Base-by-base conservation (phyloP, 306 rosid species). In the Prunus salicina region DNA sequence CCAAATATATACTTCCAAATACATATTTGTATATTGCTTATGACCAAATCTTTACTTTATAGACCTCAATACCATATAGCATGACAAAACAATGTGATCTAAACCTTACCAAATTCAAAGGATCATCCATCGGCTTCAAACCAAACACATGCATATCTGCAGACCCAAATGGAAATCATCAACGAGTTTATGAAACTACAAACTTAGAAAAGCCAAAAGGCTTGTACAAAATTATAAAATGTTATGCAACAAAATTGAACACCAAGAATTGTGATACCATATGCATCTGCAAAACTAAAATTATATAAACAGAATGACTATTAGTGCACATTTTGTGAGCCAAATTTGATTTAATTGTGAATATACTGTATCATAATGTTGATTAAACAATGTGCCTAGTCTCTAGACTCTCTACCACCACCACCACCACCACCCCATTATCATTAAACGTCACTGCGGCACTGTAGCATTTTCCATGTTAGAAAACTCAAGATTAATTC, bases 61-160 rank as follows among this genome's bases (percentile, higher is more conserved):
- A 49, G 53, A 12, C 53, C 53, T 49, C 16, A 6, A 53, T 53
- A 53, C 58, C n/a, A 53, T 53, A 53, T 53, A 53, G 9, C 58
- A 53, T 7, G 20, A 53, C 58, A 53, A 53, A 53, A n/a, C 22
- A 53, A 16, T 30, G 67, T 63, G 18, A 32, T 3, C 19, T 47
- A 64, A 86, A 82, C 69, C 89, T 81, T 84, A 95, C 99, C 99
- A 95, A 84, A 38, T 87, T 82, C 89, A 95, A 87, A 73, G 90
- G 85, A 88, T 95, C 99, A 38, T 72, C 60, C 88, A 88, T 88
- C 11, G 92, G 92, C 87, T 80, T 86, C 83, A 88, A 80, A 68
- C 89, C 92, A 80, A 81, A 88, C 28, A 88, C 85, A 73, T 86
- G 87, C 92, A 88, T 88, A 72, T 88, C 92, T 88, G 85, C 77